These are phyloP conservation scores for Beauveria pseudobassiana DNA, from an alignment of 2,329 filamentous ascomycete species.

Conservation along the genomic window DNA sequence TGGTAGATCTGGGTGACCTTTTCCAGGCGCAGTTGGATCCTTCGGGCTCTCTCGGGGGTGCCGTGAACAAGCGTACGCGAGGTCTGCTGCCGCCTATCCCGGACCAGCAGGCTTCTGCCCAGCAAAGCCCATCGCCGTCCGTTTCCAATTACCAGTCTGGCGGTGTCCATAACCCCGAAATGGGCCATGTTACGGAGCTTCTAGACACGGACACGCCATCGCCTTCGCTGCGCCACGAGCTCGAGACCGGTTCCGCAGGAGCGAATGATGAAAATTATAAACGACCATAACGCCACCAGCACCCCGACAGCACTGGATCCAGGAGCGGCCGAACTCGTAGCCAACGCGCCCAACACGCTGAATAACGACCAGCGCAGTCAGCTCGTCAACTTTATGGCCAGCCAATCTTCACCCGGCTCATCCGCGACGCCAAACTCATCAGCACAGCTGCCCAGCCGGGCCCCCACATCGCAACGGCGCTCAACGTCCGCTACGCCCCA, in stretches of 20 bases:
- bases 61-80: slow-evolving; percentile 41
- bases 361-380: slow-evolving; percentile 50
- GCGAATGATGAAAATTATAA: slow-evolving; percentile 58
- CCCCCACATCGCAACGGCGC: slow-evolving; percentile 16
- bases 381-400: slow-evolving; percentile 54
- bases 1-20: slow-evolving; percentile 56
- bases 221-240: slow-evolving; percentile 46
- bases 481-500: slow-evolving; percentile 15
- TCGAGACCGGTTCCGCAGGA: slow-evolving; percentile 50
- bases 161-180: slow-evolving; percentile 33
- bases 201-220: slow-evolving; percentile 47
- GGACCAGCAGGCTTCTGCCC: slow-evolving; percentile 23
- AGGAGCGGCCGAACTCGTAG: slow-evolving; percentile 42
- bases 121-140: slow-evolving; percentile 22
- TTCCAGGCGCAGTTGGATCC: slow-evolving; percentile 39
- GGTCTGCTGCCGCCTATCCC: slow-evolving; percentile 50
- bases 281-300: slow-evolving; percentile 53
- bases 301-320: slow-evolving; percentile 43
- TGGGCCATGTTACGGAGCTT: slow-evolving; percentile 54
- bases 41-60: slow-evolving; percentile 31
- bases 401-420: slow-evolving; percentile 25
- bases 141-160: slow-evolving; percentile 23
- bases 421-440: slow-evolving; percentile 13
- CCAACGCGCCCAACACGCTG: slow-evolving; percentile 46
- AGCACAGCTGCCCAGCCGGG: slow-evolving; percentile 11